Percentiles rank a stretch among this genome's conserved stretches.
Conservation (phyloP, 1,284 basidiomycete species). For the Melampsora larici-populina region DNA sequence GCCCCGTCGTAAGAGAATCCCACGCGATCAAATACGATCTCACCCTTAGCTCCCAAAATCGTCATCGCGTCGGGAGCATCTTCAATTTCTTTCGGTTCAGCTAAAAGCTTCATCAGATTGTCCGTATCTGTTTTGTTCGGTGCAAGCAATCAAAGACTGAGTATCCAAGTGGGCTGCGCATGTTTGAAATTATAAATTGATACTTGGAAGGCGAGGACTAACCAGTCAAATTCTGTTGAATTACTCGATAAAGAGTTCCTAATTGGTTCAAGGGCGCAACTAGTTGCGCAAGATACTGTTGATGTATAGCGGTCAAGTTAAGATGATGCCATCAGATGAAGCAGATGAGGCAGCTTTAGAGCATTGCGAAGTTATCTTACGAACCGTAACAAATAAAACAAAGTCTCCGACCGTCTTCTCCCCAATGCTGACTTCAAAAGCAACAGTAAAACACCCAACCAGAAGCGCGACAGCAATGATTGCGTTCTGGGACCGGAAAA, state of each 20-base stretch:
- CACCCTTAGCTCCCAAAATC: constrained; percentile 68
- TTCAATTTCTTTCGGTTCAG: constrained; percentile 65
- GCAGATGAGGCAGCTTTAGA: constrained; percentile 27
- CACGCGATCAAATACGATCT: constrained; percentile 68
- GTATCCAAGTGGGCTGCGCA: no score
- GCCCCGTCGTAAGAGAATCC: constrained; percentile 66
- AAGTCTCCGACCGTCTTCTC: constrained; percentile 50
- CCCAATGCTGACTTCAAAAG: constrained; percentile 62
- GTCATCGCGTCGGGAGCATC: constrained; percentile 73
- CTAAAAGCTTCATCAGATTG: constrained; percentile 53
- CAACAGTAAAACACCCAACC: constrained; percentile 72
- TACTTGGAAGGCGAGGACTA: background rate
- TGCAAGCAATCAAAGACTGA: constrained; percentile 57
- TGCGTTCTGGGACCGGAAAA: constrained; percentile 53
- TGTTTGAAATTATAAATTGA: no score
- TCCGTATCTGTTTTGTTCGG: constrained; percentile 49
- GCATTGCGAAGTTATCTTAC: constrained; percentile 39
- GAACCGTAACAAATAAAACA: constrained; percentile 48
- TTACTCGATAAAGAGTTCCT: constrained; percentile 51
- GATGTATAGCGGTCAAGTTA: constrained; percentile 48
- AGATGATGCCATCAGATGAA: constrained; percentile 51
- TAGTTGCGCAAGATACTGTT: constrained; percentile 38
- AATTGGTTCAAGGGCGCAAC: constrained; percentile 48
- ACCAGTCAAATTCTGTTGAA: constrained; percentile 61
- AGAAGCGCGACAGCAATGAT: constrained; percentile 65